phyloP scores from a whole-genome alignment of 1,139 yeast species.

The Martiniozyma asiatica region DNA sequence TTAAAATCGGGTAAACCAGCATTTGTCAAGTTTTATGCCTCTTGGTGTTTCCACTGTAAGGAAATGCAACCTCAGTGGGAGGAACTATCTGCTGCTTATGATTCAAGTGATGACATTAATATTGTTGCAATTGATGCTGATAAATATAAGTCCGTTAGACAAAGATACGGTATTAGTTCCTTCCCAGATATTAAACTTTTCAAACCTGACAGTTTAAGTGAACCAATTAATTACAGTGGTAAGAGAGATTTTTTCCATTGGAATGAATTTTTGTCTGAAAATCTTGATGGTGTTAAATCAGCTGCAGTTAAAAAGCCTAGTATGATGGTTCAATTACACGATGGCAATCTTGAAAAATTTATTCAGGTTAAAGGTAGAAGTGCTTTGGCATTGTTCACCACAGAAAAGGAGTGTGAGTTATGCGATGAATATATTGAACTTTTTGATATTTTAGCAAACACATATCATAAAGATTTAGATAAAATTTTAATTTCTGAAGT shows the following conservation, averaged over 20 bases:
- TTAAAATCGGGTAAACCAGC: slow-evolving; percentile 47
- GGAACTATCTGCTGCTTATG: slow-evolving; percentile 39
- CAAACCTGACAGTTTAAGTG: slow-evolving; percentile 31
- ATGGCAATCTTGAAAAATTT: slow-evolving; percentile 26
- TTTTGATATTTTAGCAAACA: slow-evolving; percentile 11
- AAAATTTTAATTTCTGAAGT: slow-evolving; percentile 30
- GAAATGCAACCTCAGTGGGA: slow-evolving; percentile 54
- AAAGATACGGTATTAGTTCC: slow-evolving; percentile 44
- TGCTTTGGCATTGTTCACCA: slow-evolving; percentile 29
- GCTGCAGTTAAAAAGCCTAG: slow-evolving; percentile 12
- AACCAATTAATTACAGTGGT: slow-evolving; percentile 39
- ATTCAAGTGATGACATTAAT: slow-evolving; percentile 34
- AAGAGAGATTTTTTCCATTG: slow-evolving; percentile 29
- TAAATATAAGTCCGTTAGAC: slow-evolving; percentile 39
- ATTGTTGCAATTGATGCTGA: slow-evolving; percentile 62
- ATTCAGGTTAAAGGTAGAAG: slow-evolving; percentile 23
- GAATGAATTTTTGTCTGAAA: slow-evolving; percentile 18
- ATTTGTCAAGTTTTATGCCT: slow-evolving; percentile 65
- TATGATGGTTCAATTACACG: slow-evolving; percentile 21
- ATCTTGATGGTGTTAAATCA: slow-evolving; percentile 15
- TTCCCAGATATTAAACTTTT: slow-evolving; percentile 56
- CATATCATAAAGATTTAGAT: slow-evolving; percentile 12
- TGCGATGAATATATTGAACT: slow-evolving; percentile 6
- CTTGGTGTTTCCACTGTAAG: slow-evolving; percentile 77
- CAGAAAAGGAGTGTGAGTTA: slow-evolving; percentile 18